Conservation (phyloP, 495 filamentous ascomycete species). For the Aspergillus ellipticus region DNA sequence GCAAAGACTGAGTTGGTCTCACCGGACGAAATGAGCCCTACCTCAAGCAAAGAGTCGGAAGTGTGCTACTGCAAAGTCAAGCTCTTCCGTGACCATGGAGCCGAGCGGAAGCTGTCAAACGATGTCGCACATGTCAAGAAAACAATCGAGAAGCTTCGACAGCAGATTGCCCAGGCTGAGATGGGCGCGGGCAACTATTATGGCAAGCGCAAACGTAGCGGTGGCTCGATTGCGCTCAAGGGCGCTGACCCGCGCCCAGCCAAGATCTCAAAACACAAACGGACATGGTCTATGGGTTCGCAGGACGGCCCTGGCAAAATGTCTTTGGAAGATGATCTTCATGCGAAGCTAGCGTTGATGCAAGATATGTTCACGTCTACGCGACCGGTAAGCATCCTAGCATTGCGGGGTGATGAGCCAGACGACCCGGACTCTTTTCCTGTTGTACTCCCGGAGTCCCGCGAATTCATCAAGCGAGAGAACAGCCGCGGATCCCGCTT, state of each 20-base stretch:
- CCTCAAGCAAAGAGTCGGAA: constrained; percentile 51
- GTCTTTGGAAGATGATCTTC: constrained; percentile 82
- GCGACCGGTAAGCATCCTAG: constrained; percentile 76
- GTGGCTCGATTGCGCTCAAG: constrained; percentile 52
- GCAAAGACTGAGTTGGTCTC: constrained; percentile 73
- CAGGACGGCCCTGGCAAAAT: constrained; percentile 64
- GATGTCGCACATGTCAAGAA: constrained; percentile 92
- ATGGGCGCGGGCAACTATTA: constrained; percentile 85
- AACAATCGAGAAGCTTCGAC: constrained; percentile 88
- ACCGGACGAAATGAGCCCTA: constrained; percentile 40
- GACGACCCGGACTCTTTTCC: constrained; percentile 91
- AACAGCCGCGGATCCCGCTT: constrained; percentile 52
- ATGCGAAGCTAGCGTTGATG: constrained; percentile 74
- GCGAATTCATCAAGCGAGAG: constrained; percentile 57
- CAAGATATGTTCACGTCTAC: constrained; percentile 98
- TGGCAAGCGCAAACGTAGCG: constrained; percentile 76
- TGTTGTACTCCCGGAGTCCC: constrained; percentile 68
- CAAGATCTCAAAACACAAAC: constrained; percentile 84
- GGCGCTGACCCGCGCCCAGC: constrained; percentile 52
- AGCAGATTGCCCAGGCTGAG: constrained; percentile 85
- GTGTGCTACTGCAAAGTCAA: constrained; percentile 95
- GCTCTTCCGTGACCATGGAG: constrained; percentile 93
- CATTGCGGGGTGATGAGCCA: constrained; percentile 73
- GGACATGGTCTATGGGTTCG: constrained; percentile 95
- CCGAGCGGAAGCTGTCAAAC: constrained; percentile 91